A percentile compares a stretch with the other conserved stretches of the same genome.
phyloP scores from a whole-genome alignment of 1,284 basidiomycete species.

The Austroboletus novae-zelandiae region DNA sequence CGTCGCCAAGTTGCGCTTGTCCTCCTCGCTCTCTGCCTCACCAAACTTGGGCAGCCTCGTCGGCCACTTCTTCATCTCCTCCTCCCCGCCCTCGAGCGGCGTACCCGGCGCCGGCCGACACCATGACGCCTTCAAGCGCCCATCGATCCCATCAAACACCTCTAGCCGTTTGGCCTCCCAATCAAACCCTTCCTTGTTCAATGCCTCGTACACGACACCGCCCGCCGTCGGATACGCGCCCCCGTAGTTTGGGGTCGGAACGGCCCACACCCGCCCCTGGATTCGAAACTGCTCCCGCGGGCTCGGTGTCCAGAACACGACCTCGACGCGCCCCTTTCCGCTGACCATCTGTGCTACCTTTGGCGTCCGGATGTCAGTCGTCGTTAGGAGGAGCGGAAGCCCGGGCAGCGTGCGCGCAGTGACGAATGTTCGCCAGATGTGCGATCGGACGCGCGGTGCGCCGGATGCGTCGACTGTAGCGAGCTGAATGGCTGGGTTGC shows the following conservation, averaged over 20 bases:
- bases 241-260: constrained; percentile 40
- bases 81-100: constrained; percentile 44
- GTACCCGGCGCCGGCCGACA: constrained; percentile 57
- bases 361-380: constrained; percentile 60
- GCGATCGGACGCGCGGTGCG: constrained; percentile 56
- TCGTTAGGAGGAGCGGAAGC: constrained; percentile 53
- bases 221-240: constrained; percentile 6
- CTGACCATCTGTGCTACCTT: constrained; percentile 51
- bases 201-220: constrained; percentile 34
- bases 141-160: constrained; percentile 52
- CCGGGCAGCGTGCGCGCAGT: constrained; percentile 37
- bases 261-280: constrained; percentile 44
- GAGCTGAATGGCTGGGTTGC: constrained; percentile 53
- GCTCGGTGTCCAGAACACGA: constrained; percentile 59
- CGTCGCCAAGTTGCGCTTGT: constrained; percentile 42
- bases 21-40: constrained; percentile 43
- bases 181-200: constrained; percentile 45
- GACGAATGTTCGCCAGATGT: constrained; percentile 57
- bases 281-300: constrained; percentile 61
- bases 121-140: constrained; percentile 64
- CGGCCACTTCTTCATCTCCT: constrained; percentile 60
- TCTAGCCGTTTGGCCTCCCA: constrained; percentile 60
- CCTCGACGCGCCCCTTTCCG: constrained; percentile 44
- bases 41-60: constrained; percentile 37
- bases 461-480: constrained; percentile 50